Conservation (phyloP, 306 rosid species). For the Spatholobus suberectus region DNA sequence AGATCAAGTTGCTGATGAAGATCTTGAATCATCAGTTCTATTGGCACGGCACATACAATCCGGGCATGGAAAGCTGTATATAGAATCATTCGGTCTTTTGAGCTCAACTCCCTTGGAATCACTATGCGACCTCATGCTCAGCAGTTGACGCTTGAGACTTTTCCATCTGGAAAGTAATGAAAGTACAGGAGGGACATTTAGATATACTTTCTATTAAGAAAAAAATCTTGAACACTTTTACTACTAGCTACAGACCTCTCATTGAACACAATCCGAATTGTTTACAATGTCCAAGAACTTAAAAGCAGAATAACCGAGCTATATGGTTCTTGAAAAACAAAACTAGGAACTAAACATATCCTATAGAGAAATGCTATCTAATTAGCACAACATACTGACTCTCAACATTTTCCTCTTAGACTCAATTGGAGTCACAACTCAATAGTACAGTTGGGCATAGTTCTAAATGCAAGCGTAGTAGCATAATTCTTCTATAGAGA, state of each 20-base stretch:
- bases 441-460: background rate
- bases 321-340: background rate
- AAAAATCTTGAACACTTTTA: background rate
- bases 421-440: background rate
- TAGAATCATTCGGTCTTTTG: conserved; percentile 88
- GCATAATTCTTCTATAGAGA: conserved; percentile 16
- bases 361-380: background rate
- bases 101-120: conserved; percentile 93
- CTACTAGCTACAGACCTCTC: background rate
- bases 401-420: conserved; percentile 17
- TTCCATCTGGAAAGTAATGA: conserved; percentile 75
- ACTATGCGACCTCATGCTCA: conserved; percentile 82
- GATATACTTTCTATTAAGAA: conserved; percentile 16
- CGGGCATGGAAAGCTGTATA: conserved; percentile 97
- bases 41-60: conserved; percentile 92
- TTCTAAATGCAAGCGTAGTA: conserved; percentile 2
- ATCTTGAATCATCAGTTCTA: conserved; percentile 66
- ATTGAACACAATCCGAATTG: conserved; percentile 11
- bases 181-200: conserved; percentile 25
- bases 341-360: background rate
- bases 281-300: conserved; percentile 16
- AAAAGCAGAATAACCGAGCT: conserved; percentile 7
- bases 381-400: background rate
- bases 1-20: conserved; percentile 62
- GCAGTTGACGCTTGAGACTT: conserved; percentile 86